phyloP scores from a whole-genome alignment of 805 yeast species.

The Zygoascus ofunaensis region DNA sequence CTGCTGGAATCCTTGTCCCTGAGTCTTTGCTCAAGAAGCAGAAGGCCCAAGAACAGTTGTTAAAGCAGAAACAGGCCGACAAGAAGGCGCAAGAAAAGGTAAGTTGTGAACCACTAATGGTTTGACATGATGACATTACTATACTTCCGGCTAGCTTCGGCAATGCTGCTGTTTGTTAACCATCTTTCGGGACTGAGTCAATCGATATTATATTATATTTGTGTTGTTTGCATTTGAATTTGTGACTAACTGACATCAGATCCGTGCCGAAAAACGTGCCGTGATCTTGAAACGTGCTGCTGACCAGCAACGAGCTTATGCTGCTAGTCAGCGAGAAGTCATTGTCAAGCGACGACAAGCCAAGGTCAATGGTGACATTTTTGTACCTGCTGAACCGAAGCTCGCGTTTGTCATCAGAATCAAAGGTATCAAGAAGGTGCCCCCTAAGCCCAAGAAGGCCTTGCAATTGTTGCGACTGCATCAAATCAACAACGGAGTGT shows the following conservation, averaged over 20 bases:
- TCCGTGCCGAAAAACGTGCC: slow-evolving; percentile 26
- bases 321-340: slow-evolving; percentile 79
- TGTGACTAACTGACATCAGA: slow-evolving; percentile 8
- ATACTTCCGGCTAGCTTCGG: slow-evolving; percentile 52
- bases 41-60: slow-evolving; percentile 43
- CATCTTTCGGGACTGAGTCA: slow-evolving; percentile 78
- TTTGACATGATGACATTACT: slow-evolving; percentile 41
- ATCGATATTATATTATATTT: not conserved
- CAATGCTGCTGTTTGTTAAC: slow-evolving; percentile 69
- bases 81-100: slow-evolving; percentile 6
- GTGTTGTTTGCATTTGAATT: not conserved
- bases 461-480: slow-evolving; percentile 68
- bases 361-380: slow-evolving; percentile 87
- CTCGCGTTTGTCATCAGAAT: slow-evolving; percentile 94
- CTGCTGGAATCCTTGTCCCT: slow-evolving; percentile 32
- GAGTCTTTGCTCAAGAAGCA: slow-evolving; percentile 51
- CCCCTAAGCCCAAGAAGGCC: slow-evolving; percentile 78
- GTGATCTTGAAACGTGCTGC: slow-evolving; percentile 88
- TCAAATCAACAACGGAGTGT: slow-evolving; percentile 74
- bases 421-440: slow-evolving; percentile 95
- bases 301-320: slow-evolving; percentile 91
- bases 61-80: slow-evolving; percentile 33
- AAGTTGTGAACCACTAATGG: not conserved
- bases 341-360: slow-evolving; percentile 84
- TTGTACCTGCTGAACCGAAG: slow-evolving; percentile 87